These are phyloP conservation scores for Spathaspora girioi DNA, from an alignment of 805 yeast species.

Conservation along the genomic window DNA sequence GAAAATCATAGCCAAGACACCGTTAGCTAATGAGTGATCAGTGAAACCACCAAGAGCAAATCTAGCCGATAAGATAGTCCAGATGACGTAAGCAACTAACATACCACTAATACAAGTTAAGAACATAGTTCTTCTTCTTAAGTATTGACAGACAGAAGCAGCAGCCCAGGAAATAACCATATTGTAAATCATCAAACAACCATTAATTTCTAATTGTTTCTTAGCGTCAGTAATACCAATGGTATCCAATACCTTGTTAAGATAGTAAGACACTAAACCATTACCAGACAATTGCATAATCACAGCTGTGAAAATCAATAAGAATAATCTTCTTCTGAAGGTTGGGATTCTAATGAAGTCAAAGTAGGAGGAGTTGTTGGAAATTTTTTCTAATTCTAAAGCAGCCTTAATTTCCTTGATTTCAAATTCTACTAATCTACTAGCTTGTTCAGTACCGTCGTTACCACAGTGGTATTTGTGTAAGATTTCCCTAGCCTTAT, in stretches of 20 bases:
- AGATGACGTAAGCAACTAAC: conserved; percentile 19
- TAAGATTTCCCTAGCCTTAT: conserved; percentile 41
- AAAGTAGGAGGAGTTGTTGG: conserved; percentile 26
- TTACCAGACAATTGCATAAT: conserved; percentile 50
- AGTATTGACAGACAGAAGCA: conserved; percentile 15
- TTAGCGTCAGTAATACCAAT: conserved; percentile 49
- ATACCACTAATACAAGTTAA: conserved; percentile 17
- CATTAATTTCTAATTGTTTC: conserved; percentile 47
- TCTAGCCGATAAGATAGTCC: conserved; percentile 23
- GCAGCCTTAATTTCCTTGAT: conserved; percentile 36
- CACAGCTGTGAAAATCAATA: conserved; percentile 27
- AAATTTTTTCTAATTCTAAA: conserved; percentile 36
- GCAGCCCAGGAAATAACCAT: conserved; percentile 24
- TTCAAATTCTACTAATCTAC: conserved; percentile 31
- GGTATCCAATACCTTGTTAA: conserved; percentile 45
- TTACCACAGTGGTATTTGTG: conserved; percentile 38
- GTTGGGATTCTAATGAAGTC: conserved; percentile 38
- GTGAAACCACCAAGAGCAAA: conserved; percentile 15
- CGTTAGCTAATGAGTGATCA: conserved; percentile 13
- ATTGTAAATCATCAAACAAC: conserved; percentile 47
- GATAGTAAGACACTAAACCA: conserved; percentile 49
- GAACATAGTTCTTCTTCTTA: conserved; percentile 27
- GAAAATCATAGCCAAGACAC: conserved; percentile 23
- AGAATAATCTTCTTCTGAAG: conserved; percentile 40
- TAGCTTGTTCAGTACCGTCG: conserved; percentile 19